A percentile compares a stretch with the other conserved stretches of the same genome.
Conservation (phyloP, 768 basidiomycete species). For the Boletus reticulatus region DNA sequence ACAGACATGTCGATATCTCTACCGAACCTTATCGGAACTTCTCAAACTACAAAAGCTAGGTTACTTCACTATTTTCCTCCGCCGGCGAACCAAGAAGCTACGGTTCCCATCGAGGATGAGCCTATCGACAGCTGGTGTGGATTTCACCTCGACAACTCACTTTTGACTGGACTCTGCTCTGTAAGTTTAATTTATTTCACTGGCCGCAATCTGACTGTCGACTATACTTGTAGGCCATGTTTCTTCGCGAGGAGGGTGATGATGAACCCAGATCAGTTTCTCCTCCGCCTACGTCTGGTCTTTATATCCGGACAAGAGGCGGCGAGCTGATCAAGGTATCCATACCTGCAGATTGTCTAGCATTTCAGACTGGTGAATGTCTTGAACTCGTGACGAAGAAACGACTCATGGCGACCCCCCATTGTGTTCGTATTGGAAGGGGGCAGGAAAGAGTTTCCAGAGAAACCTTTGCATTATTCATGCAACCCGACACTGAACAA, state of each 20-base stretch:
- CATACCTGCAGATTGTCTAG: constrained; percentile 82
- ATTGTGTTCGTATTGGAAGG: constrained; percentile 81
- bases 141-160: constrained; percentile 89
- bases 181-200: constrained; percentile 38
- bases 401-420: constrained; percentile 86
- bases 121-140: constrained; percentile 91
- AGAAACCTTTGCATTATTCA: constrained; percentile 88
- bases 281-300: constrained; percentile 72
- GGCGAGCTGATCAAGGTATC: constrained; percentile 77
- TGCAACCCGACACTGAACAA: constrained; percentile 86
- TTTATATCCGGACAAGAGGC: constrained; percentile 88
- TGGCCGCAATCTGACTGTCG: constrained; percentile 1
- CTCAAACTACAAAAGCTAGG: constrained; percentile 87
- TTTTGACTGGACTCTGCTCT: constrained; percentile 91
- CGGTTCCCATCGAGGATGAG: constrained; percentile 48
- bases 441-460: constrained; percentile 56
- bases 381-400: constrained; percentile 85
- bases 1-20: constrained; percentile 65
- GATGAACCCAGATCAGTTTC: constrained; percentile 49
- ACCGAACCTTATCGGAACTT: constrained; percentile 65
- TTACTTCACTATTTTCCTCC: constrained; percentile 96
- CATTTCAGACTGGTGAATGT: constrained; percentile 97
- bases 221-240: constrained; percentile 65
- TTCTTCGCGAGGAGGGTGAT: constrained; percentile 51
- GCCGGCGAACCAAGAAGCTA: constrained; percentile 37